A percentile compares a stretch with the other conserved stretches of the same genome.
These are phyloP conservation scores for Apophysomyces sp. DNA, from an alignment of 371 early-diverging fungal species.

Conservation along the genomic window DNA sequence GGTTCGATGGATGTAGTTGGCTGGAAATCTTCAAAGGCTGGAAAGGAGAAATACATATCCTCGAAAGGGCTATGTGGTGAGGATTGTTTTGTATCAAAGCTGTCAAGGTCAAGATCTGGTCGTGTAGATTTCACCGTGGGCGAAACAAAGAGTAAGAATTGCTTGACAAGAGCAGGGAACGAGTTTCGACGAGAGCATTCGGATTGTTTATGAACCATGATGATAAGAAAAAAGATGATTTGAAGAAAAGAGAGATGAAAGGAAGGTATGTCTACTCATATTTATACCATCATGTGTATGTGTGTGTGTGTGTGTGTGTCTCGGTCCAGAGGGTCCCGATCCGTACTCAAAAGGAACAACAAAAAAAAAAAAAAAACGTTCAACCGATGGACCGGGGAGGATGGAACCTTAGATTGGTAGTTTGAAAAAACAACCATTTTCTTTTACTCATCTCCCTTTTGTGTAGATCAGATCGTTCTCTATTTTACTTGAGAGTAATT, in stretches of 20 bases:
- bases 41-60: constrained; percentile 10
- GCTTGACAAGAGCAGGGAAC: constrained; percentile 28
- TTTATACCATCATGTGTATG: not conserved
- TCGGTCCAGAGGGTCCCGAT: not conserved
- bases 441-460: too few relatives aligned
- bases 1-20: constrained; percentile 13
- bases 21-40: constrained; percentile 10
- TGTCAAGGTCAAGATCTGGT: not conserved
- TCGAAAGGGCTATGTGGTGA: constrained; percentile 28
- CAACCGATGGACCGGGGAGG: not conserved
- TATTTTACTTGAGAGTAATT: too few relatives aligned
- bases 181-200: constrained; percentile 10
- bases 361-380: not conserved
- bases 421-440: too few relatives aligned
- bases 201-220: constrained; percentile 3
- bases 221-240: not conserved
- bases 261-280: not conserved
- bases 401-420: too few relatives aligned
- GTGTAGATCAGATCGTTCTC: too few relatives aligned
- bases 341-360: not conserved
- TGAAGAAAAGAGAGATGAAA: not conserved
- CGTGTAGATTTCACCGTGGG: not conserved
- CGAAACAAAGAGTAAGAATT: constrained; percentile 20
- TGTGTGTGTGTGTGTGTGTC: too few relatives aligned
- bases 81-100: constrained; percentile 4